phyloP scores from a whole-genome alignment of 176 grass and related monocot species.

The Phragmites australis region DNA sequence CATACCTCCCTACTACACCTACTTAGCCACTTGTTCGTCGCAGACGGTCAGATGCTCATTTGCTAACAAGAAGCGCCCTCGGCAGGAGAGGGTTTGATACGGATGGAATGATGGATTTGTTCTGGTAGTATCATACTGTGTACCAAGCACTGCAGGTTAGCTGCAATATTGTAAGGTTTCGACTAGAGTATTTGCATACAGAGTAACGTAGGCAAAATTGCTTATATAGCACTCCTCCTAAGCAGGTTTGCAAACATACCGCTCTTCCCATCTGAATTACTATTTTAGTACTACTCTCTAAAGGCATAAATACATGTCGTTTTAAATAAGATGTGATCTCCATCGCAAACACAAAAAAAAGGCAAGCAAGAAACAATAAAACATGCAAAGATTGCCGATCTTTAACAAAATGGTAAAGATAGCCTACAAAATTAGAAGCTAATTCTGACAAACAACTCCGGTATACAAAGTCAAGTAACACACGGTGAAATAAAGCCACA shows the following conservation, averaged over 20 bases:
- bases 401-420: slow-evolving; percentile 35
- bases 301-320: too few species aligned
- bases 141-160: background rate
- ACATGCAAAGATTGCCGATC: background rate
- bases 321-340: too few species aligned
- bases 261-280: too few species aligned
- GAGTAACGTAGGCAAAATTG: too few species aligned
- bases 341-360: background rate
- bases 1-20: slow-evolving; percentile 41
- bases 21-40: background rate
- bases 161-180: background rate
- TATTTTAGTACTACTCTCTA: too few species aligned
- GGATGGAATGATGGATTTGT: too few species aligned
- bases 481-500: slow-evolving; percentile 34
- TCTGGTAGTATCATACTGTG: background rate
- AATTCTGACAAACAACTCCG: slow-evolving; percentile 39
- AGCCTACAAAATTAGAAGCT: slow-evolving; percentile 49
- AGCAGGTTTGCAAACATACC: too few species aligned
- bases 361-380: background rate
- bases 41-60: background rate
- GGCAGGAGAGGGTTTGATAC: slow-evolving; percentile 1
- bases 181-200: background rate
- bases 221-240: too few species aligned
- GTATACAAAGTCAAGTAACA: slow-evolving; percentile 47
- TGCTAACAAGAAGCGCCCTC: slow-evolving; percentile 2